phyloP scores from a whole-genome alignment of 208 protist genomes.

The Herpetomonas tarakana region DNA sequence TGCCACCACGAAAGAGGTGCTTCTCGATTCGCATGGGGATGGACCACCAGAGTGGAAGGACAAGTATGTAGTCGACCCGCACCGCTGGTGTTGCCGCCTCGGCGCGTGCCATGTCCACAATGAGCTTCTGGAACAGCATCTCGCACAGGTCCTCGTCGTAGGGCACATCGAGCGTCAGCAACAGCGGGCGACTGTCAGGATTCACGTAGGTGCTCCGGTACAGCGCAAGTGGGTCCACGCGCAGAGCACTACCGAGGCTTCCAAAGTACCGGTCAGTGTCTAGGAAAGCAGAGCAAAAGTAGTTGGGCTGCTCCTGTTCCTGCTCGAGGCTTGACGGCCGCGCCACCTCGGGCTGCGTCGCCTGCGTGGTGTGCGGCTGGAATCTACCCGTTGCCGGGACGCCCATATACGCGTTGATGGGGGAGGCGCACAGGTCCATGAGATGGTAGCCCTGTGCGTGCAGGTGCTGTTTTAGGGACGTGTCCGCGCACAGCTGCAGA shows the following conservation, averaged over 20 bases:
- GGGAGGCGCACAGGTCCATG: slow-evolving; percentile 84
- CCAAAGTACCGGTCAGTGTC: slow-evolving; percentile 87
- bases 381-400: slow-evolving; percentile 15
- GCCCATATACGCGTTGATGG: slow-evolving; percentile 89
- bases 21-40: slow-evolving; percentile 67
- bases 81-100: slow-evolving; percentile 3
- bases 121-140: slow-evolving; percentile 76
- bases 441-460: slow-evolving; percentile 77
- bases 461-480: slow-evolving; percentile 73
- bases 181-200: slow-evolving; percentile 36
- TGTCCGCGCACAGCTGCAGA: slow-evolving; percentile 87
- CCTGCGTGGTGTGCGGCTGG: background rate
- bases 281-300: slow-evolving; percentile 84
- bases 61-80: slow-evolving; percentile 74
- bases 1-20: slow-evolving; percentile 39
- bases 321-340: slow-evolving; percentile 19
- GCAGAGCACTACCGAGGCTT: slow-evolving; percentile 78
- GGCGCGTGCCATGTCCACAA: slow-evolving; percentile 47
- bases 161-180: slow-evolving; percentile 84
- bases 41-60: slow-evolving; percentile 85
- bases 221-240: slow-evolving; percentile 41
- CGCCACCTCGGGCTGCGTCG: slow-evolving; percentile 1
- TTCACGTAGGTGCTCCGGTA: slow-evolving; percentile 33
- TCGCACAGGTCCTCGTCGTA: slow-evolving; percentile 91
- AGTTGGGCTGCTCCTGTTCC: slow-evolving; percentile 49